phyloP scores from a whole-genome alignment of 2,329 filamentous ascomycete species.

The Teratosphaeria zuluensis region DNA sequence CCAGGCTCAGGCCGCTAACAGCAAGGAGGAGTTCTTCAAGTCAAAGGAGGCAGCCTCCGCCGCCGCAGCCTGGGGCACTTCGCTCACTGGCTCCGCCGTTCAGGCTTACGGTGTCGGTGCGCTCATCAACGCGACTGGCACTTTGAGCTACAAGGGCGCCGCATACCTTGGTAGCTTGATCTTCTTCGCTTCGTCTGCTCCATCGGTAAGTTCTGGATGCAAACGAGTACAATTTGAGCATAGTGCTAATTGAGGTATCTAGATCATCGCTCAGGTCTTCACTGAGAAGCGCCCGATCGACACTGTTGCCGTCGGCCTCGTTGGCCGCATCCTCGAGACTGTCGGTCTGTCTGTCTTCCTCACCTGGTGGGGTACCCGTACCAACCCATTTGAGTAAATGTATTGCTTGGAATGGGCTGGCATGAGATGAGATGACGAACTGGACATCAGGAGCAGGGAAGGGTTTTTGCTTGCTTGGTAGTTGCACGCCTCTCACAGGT shows the following conservation, averaged over 20 bases:
- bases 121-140: slow-evolving; percentile 77
- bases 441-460: neutral
- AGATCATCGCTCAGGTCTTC: slow-evolving; percentile 81
- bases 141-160: slow-evolving; percentile 91
- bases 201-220: slow-evolving; percentile 54
- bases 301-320: slow-evolving; percentile 73
- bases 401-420: neutral
- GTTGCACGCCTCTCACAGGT: slow-evolving; percentile 1
- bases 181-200: slow-evolving; percentile 84
- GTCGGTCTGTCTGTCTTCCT: slow-evolving; percentile 85
- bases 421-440: neutral
- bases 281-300: slow-evolving; percentile 88
- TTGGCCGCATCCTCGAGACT: slow-evolving; percentile 84
- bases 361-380: slow-evolving; percentile 95
- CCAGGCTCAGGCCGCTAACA: slow-evolving; percentile 81
- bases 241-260: neutral
- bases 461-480: neutral
- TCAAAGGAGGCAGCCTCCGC: slow-evolving; percentile 86
- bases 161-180: slow-evolving; percentile 85
- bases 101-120: slow-evolving; percentile 37
- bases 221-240: neutral
- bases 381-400: slow-evolving; percentile 62
- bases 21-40: slow-evolving; percentile 91
- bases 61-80: slow-evolving; percentile 81
- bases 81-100: slow-evolving; percentile 75